Conservation (phyloP, 495 filamentous ascomycete species). For the Lasiosphaeriaceae sp. region DNA sequence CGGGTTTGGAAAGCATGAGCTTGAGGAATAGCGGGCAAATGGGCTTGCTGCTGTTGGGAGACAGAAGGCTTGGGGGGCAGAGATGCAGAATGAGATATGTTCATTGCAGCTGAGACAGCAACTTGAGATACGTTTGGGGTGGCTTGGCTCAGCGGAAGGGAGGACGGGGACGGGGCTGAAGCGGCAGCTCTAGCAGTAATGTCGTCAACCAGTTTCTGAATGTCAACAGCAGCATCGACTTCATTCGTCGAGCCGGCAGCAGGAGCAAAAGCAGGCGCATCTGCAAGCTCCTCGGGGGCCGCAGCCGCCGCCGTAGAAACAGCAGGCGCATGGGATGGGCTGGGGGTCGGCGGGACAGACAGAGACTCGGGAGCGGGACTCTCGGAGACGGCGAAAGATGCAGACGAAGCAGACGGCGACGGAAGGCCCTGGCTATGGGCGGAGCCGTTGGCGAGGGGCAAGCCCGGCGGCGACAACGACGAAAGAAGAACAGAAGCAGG, state of each 20-base stretch:
- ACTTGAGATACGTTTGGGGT: slow-evolving; percentile 15
- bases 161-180: slow-evolving; percentile 23
- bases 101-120: slow-evolving; percentile 37
- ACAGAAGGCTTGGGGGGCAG: slow-evolving; percentile 53
- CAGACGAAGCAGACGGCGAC: no score
- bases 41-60: slow-evolving; percentile 32
- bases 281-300: slow-evolving; percentile 9
- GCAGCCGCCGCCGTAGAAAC: slow-evolving; percentile 6
- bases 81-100: slow-evolving; percentile 42
- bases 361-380: slow-evolving; percentile 1
- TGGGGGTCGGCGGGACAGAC: slow-evolving; percentile 16
- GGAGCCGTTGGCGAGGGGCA: slow-evolving; percentile 12
- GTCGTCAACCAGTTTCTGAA: slow-evolving; percentile 47
- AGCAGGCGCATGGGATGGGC: slow-evolving; percentile 12
- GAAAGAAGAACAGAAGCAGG: background rate
- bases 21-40: slow-evolving; percentile 41
- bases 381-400: slow-evolving; percentile 8
- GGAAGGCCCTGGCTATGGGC: slow-evolving; percentile 3
- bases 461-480: slow-evolving; percentile 9
- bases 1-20: slow-evolving; percentile 38
- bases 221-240: slow-evolving; percentile 42
- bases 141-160: slow-evolving; percentile 3
- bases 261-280: slow-evolving; percentile 12
- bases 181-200: slow-evolving; percentile 44
- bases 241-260: slow-evolving; percentile 21